Base-by-base conservation (phyloP, 2,329 filamentous ascomycete genomes). In the Mycosphaerella sp. region DNA sequence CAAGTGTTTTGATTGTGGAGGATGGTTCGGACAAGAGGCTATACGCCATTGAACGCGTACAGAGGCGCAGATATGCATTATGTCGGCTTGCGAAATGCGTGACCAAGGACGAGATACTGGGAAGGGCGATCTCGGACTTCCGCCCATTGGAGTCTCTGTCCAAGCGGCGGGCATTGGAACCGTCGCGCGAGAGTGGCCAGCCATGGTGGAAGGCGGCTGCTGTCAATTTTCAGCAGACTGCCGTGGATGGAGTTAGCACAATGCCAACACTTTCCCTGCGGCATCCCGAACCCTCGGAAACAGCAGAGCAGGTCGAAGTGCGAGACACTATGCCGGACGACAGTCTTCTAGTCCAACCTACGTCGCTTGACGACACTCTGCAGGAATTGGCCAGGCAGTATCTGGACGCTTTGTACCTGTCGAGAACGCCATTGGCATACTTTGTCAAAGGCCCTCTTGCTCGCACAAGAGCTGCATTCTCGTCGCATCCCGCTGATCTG, bases 371-470 rank as follows among this genome's bases (percentile, higher is more conserved):
- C 21, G 59, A 65, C 10, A 43, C 54, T 2, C 49, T 68, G 11
- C 62, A 68, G 51, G 67, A 68, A 29, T 55, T 69, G 23, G 48
- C 65, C 4, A 65, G 67, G 23, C 65, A 72, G 45, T 72, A 72
- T 54, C 64, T 78, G 17, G 73, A 77, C 11, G 69, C 73, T 32
- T 62, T 78, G 58, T 77, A 80, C 66, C 62, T 73, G 9, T 72
- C 68, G 7, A 72, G 87, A 78, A 87, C 86, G 34, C 89, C 87
- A 3, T 73, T 92, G 53, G 87, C 87, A 54, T 93, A 91, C 69
- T 91, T 92, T 70, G 85, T 85, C 17, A 93, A 93, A 73, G 88
- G 87, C 0, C 86, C 88, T 1, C 73, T 93, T 17, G 88, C 87
- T 43, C 80, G 87, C 62, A 84, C 86, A 44, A 80, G 87, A 55